phyloP scores from a whole-genome alignment of 2,329 filamentous ascomycete genomes.

The Alternaria sp. region DNA sequence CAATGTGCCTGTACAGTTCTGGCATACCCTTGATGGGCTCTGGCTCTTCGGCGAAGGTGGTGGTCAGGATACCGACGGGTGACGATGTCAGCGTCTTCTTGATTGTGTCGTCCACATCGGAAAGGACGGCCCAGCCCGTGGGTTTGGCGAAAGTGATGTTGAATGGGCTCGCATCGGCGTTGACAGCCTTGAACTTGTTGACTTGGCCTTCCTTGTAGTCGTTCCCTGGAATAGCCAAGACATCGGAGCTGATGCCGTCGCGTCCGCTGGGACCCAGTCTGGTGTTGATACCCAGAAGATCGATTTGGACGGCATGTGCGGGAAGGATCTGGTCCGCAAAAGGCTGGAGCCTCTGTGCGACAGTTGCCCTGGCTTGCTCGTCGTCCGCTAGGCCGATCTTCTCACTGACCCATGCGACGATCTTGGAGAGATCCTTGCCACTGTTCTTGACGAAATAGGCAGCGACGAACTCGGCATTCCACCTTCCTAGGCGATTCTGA shows the following conservation, averaged over 20 bases:
- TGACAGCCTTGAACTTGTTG: constrained; percentile 39
- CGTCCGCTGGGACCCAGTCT: constrained; percentile 71
- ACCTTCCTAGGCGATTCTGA: constrained; percentile 59
- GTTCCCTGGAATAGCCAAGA: constrained; percentile 56
- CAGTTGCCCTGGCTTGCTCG: constrained; percentile 61
- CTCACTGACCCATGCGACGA: constrained; percentile 73
- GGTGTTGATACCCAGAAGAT: constrained; percentile 56
- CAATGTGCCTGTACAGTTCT: constrained; percentile 75
- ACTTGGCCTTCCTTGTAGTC: constrained; percentile 46
- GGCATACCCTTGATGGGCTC: constrained; percentile 81
- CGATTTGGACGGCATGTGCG: constrained; percentile 70
- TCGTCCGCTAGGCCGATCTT: constrained; percentile 67
- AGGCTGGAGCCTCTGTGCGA: constrained; percentile 73
- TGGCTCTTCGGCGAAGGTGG: constrained; percentile 81
- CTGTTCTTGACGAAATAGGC: constrained; percentile 79
- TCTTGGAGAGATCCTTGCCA: constrained; percentile 69
- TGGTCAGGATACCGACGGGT: constrained; percentile 78
- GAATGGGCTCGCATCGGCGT: constrained; percentile 60
- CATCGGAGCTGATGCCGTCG: constrained; percentile 74
- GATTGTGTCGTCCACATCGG: constrained; percentile 94
- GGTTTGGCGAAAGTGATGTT: constrained; percentile 76
- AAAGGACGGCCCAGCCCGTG: constrained; percentile 84
- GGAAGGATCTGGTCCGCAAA: constrained; percentile 80
- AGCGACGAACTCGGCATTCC: constrained; percentile 83
- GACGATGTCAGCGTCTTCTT: constrained; percentile 86